phyloP scores from a whole-genome alignment of 345 rosid genomes.

The Excoecaria agallocha region DNA sequence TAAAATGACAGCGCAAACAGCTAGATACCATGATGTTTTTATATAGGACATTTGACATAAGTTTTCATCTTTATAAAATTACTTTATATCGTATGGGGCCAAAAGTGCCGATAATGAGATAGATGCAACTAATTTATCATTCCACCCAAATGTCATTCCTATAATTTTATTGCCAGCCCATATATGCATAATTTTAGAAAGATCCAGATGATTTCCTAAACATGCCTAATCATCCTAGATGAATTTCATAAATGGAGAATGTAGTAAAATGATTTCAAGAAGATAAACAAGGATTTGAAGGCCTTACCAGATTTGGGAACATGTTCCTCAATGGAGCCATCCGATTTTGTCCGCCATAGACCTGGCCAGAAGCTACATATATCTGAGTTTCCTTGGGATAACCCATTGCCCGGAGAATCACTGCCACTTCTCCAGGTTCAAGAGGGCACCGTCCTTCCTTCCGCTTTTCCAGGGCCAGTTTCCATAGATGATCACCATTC shows the following conservation, averaged over 20 bases:
- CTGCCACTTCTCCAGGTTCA: slow-evolving; percentile 99
- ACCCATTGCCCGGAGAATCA: slow-evolving; percentile 93
- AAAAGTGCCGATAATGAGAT: not conserved
- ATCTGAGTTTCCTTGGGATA: slow-evolving; percentile 99
- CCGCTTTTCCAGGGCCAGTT: slow-evolving; percentile 86
- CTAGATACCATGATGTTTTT: too few species aligned
- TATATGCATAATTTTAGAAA: not conserved
- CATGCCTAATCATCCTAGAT: not conserved
- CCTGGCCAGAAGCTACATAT: slow-evolving; percentile 99
- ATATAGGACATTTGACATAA: not conserved
- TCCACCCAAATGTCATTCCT: not conserved
- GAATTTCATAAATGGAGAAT: not conserved
- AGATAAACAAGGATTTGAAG: not conserved
- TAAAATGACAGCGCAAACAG: not conserved
- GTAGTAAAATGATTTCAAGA: not conserved
- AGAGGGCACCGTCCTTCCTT: slow-evolving; percentile 99
- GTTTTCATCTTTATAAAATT: slow-evolving; percentile 9
- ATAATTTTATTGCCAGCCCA: not conserved
- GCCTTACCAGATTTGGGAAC: slow-evolving; percentile 91
- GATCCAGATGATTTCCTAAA: not conserved
- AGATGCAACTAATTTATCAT: not conserved
- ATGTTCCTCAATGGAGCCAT: slow-evolving; percentile 98
- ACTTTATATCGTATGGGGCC: not conserved
- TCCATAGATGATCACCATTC: slow-evolving; percentile 99
- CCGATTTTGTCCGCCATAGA: slow-evolving; percentile 97